These are phyloP conservation scores for Mycena sp. DNA, from an alignment of 1,284 basidiomycete genomes.

Conservation along the genomic window DNA sequence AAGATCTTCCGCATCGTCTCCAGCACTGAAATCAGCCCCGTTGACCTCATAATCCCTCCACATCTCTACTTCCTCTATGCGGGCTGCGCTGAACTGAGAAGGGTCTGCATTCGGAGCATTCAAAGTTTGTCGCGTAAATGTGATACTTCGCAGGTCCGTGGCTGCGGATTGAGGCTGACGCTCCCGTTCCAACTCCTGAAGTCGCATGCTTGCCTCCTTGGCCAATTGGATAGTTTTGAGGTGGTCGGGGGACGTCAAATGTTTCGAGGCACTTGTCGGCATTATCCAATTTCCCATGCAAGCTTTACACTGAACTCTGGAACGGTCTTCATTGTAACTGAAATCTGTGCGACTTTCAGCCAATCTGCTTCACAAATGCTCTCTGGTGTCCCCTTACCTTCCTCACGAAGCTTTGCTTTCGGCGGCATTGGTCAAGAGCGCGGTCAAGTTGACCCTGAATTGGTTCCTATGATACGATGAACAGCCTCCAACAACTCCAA, in stretches of 20 bases:
- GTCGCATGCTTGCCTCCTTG: not conserved
- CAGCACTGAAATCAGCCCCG: conserved; percentile 6
- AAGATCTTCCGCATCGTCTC: not conserved
- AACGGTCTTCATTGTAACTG: not conserved
- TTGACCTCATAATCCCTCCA: not conserved
- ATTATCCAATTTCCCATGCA: not conserved
- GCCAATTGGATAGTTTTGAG: not conserved
- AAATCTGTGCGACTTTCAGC: not conserved
- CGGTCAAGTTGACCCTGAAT: not conserved
- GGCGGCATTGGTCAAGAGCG: not conserved
- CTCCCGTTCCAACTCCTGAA: too few relatives aligned
- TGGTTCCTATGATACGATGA: not conserved
- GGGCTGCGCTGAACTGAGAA: too few relatives aligned
- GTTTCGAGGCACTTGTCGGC: not conserved
- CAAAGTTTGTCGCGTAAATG: too few relatives aligned
- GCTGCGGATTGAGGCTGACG: too few relatives aligned
- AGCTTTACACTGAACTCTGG: not conserved
- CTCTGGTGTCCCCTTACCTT: not conserved
- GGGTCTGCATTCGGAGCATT: too few relatives aligned
- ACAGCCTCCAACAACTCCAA: not conserved
- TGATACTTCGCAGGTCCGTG: not conserved
- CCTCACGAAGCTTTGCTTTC: not conserved
- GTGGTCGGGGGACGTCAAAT: not conserved
- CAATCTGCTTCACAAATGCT: not conserved
- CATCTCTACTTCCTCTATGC: not conserved